Evolutionary conservation across 768 basidiomycete species (phyloP), one percentile per base, ranked within the genome.

Genomic region (Hysterangium stoloniferum): DNA sequence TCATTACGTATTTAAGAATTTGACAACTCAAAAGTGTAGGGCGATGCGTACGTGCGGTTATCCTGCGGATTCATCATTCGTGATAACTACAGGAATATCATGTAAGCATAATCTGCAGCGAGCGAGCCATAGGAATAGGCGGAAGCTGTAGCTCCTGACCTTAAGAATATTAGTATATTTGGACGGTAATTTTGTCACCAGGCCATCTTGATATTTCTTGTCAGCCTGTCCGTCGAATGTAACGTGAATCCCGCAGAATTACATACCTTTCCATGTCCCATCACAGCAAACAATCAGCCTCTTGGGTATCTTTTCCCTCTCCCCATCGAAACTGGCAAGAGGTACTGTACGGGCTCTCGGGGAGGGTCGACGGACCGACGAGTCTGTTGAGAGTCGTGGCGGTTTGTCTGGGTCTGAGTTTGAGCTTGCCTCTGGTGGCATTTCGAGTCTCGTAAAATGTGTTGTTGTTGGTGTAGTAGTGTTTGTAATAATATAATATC

Each of bases 231-330:
- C 24, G 31, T 22, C 22, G 28, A 13, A 25, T 15, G 9, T 15
- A 12, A 7, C 12, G 24, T 7, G 29, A 25, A 15, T 27, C 29
- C 13, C 6, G 19, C 31, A 17, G 31, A 35, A 63, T 75, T 57
- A n/a, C n/a, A n/a, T 54, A 81, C 84, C 44, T 45, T 45, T 20
- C 44, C 44, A 45, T 24, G 44, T 45, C 19, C 85, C 85, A 59
- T 87, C 85, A 54, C 85, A 87, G 56, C 82, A 86, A 29, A 87
- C 71, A 27, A 85, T 70, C 40, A 87, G 75, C 47, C 84, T 71
- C 58, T 85, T 85, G 33, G n/a, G n/a, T n/a, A n/a, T n/a, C n/a
- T n/a, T n/a, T n/a, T n/a, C n/a, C n/a, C n/a, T n/a, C n/a, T n/a
- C n/a, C n/a, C n/a, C n/a, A n/a, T n/a, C n/a, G n/a, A n/a, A n/a